phyloP scores from a whole-genome alignment of 257 asterid species.

The Nicotiana sylvestris region DNA sequence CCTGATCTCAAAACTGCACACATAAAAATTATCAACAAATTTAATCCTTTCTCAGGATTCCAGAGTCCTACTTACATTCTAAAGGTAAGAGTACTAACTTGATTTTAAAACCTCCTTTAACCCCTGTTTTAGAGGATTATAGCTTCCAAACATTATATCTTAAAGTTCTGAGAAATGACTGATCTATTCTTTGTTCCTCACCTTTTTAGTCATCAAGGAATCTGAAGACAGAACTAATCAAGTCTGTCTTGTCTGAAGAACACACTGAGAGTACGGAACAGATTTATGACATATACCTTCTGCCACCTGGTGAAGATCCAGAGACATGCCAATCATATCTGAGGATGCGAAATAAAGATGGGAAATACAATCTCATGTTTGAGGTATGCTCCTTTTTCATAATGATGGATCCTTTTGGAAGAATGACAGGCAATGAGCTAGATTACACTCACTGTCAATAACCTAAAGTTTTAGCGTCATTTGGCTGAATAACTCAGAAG shows the following conservation, averaged over 20 bases:
- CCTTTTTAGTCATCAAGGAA: slow-evolving; percentile 57
- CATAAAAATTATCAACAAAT: slow-evolving; percentile 83
- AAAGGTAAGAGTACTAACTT: slow-evolving; percentile 44
- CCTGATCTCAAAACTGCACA: slow-evolving; percentile 98
- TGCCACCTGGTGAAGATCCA: slow-evolving; percentile 99
- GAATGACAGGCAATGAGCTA: not conserved
- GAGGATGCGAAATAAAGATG: slow-evolving; percentile 97
- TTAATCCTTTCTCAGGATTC: slow-evolving; percentile 92
- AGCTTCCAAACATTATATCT: not conserved
- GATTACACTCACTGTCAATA: not conserved
- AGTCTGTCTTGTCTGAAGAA: slow-evolving; percentile 60
- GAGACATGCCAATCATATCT: slow-evolving; percentile 95
- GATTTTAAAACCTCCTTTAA: not conserved
- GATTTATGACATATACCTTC: slow-evolving; percentile 88
- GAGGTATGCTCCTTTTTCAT: slow-evolving; percentile 53
- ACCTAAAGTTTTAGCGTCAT: not conserved
- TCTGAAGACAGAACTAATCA: slow-evolving; percentile 56
- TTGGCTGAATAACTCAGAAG: not conserved
- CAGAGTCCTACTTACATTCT: slow-evolving; percentile 88
- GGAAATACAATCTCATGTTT: slow-evolving; percentile 98
- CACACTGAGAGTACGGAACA: slow-evolving; percentile 62
- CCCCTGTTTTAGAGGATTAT: not conserved
- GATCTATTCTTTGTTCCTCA: not conserved
- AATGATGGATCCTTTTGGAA: not conserved
- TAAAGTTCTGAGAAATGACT: not conserved